Percentiles rank a stretch among this genome's conserved stretches.
Conservation (phyloP, 108 stramenopile genomes). For the Skeletonema potamos region DNA sequence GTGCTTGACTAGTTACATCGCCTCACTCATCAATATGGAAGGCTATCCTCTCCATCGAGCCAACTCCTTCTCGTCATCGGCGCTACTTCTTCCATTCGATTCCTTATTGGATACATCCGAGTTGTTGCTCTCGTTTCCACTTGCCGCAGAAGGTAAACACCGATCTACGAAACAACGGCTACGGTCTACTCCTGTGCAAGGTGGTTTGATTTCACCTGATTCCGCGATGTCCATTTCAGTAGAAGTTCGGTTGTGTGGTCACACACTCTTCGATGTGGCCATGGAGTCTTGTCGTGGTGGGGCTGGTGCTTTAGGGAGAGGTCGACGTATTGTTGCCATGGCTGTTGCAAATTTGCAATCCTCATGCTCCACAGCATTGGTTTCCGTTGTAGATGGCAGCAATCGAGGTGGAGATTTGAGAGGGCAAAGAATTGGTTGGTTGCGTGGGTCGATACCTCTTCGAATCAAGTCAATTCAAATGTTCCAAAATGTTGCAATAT, state of each 20-base stretch:
- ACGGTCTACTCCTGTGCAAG: constrained; percentile 26
- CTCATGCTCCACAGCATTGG: constrained; percentile 21
- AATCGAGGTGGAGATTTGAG: neutral
- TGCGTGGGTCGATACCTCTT: constrained; percentile 41
- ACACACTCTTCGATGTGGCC: constrained; percentile 23
- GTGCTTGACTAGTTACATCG: constrained; percentile 19
- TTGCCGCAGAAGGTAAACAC: constrained; percentile 32
- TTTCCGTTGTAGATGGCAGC: constrained; percentile 19
- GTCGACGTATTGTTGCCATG: constrained; percentile 30
- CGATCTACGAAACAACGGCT: constrained; percentile 20
- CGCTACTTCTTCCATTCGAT: constrained; percentile 16
- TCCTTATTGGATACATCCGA: constrained; percentile 32
- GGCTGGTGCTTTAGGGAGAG: constrained; percentile 13
- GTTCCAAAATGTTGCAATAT: constrained; percentile 14
- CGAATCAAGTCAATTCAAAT: constrained; percentile 16
- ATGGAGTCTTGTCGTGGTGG: constrained; percentile 37
- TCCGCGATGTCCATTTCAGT: constrained; percentile 29
- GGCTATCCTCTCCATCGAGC: constrained; percentile 22
- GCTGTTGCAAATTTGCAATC: constrained; percentile 31
- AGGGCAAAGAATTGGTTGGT: constrained; percentile 14
- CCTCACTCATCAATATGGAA: constrained; percentile 19
- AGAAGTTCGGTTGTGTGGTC: constrained; percentile 25
- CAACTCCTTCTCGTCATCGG: neutral
- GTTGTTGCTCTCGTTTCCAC: constrained; percentile 34
- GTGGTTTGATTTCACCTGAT: constrained; percentile 34